Base-by-base conservation (phyloP, 805 yeast species). In the Barnettozyma californica region DNA sequence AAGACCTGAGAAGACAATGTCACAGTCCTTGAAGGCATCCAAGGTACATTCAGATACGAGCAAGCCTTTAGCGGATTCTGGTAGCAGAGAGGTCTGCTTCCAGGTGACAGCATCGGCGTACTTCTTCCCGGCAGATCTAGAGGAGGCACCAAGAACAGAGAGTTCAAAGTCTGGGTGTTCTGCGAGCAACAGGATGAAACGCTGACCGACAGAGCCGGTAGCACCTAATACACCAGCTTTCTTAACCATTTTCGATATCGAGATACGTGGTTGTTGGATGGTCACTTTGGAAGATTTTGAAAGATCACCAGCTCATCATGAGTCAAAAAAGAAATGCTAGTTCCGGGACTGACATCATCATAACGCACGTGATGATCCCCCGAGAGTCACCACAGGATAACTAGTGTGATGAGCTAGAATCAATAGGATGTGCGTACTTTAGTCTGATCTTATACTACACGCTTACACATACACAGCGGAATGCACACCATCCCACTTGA, bases 181-280 rank as follows among this genome's bases (percentile, higher is more conserved):
- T 2, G 90, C 78, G 54, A 94, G 74, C 43, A 94, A 73, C 43
- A 92, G 73, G 52, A 94, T 91, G 66, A 94, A 94, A 59, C 98
- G 79, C 69, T 94, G 99, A 49, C 99, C 99, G 35, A 94, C 99
- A 39, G 95, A 83, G 46, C 99, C 99, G 11, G 99, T 92, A 56
- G 98, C 98, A 44, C 99, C 99, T 53, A 92, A 75, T 58, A 94
- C 97, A 73, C 99, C 99, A 57, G 77, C 78, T 48, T 70, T 63
- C 63, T 70, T 73, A 48, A 59, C 65, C 69, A 65, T 68, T 46
- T 45, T 47, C 4, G 13, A 27, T 27, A 11, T 8, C 10, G 25
- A 23, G 25, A 23, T 23, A 23, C 8, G 25, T 23, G 25, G 5
- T 23, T 23, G 25, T 5, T 5, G 25, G 25, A 8, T 23, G 25